Evolutionary conservation across 2,329 filamentous ascomycete genomes (phyloP), one percentile per base, ranked within the genome.

Genomic region (Teratosphaeria gauchensis): DNA sequence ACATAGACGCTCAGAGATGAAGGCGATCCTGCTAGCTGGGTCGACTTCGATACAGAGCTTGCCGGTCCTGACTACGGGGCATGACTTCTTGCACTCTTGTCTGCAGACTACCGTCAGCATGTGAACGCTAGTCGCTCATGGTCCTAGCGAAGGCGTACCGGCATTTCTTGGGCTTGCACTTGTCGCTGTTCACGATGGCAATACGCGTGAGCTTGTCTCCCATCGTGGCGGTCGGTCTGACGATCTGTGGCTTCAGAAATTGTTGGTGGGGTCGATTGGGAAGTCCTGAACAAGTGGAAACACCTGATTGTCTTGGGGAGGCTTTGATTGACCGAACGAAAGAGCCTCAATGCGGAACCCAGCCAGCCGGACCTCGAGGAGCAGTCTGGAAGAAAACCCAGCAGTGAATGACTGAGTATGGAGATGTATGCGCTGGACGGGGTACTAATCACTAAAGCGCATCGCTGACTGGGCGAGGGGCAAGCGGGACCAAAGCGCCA

Each of bases 71-170:
- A 99, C 94, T 63, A 99, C 94, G 32, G 95, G 91, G 75, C 94
- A 99, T 32, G 92, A 92, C 76, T 97, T 97, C 77, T 97, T 97
- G 83, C 94, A 99, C 78, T 99, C 94, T 80, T 96, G 92, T 48
- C 42, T 30, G 56, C 33, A 6, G 30, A 4, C 11, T 19, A 48
- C n/a, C 9, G 42, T 48, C 19, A 48, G 42, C 42, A 48, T 19
- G 42, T n/a, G 42, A 21, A 19, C 6, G 4, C 5, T 4, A 19
- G 5, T 28, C 24, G 24, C 24, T 21, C 4, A 19, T 42, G 35
- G 42, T 6, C 9, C 5, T 48, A 19, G 8, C 3, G 42, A 48
- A 16, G 1, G 16, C 54, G 16, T 66, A 66, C 67, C 92, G 87
- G 77, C 94, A 97, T 90, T 97, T 97, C 88, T 92, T 61, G 11